Percentiles rank a stretch among this genome's conserved stretches.
These are phyloP conservation scores for Epichloe brachyelytri DNA, from an alignment of 2,329 filamentous ascomycete species.

Conservation along the genomic window DNA sequence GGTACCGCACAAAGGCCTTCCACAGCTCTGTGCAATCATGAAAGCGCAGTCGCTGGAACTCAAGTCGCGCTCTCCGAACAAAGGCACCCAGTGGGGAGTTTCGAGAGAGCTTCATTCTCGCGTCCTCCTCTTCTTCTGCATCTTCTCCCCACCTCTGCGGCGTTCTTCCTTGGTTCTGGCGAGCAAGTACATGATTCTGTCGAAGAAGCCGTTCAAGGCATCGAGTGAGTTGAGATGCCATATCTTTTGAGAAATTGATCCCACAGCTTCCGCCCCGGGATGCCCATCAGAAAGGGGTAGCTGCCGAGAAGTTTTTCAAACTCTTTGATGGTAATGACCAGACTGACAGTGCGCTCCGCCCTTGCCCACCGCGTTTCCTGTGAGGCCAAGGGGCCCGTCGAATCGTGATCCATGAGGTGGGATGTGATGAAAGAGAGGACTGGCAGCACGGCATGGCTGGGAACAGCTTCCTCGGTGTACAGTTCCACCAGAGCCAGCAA, in stretches of 20 bases:
- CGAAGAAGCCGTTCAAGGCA: conserved; percentile 66
- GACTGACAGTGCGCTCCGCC: conserved; percentile 35
- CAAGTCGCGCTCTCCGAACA: conserved; percentile 61
- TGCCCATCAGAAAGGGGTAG: conserved; percentile 37
- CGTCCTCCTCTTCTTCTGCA: conserved; percentile 26
- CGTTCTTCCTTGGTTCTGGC: conserved; percentile 49
- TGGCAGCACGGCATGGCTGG: conserved; percentile 56
- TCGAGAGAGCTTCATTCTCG: conserved; percentile 48
- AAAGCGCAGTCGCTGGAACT: conserved; percentile 72
- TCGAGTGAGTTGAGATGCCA: conserved; percentile 80
- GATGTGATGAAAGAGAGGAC: conserved; percentile 69
- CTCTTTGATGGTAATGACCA: conserved; percentile 42
- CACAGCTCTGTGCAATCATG: conserved; percentile 67
- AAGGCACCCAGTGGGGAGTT: conserved; percentile 75
- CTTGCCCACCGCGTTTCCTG: conserved; percentile 29
- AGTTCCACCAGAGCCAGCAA: conserved; percentile 70
- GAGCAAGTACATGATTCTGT: conserved; percentile 42
- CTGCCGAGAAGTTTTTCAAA: conserved; percentile 46
- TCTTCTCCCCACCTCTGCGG: conserved; percentile 35
- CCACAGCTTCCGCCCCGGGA: conserved; percentile 75
- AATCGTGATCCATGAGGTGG: conserved; percentile 44
- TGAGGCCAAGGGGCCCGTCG: conserved; percentile 15
- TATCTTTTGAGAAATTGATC: conserved; percentile 70
- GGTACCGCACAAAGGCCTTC: conserved; percentile 70
- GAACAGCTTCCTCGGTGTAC: conserved; percentile 61